Percentiles rank a stretch among this genome's conserved stretches.
Conservation (phyloP, 202 grass and related monocot genomes). For the Dendrocalamus latiflorus region DNA sequence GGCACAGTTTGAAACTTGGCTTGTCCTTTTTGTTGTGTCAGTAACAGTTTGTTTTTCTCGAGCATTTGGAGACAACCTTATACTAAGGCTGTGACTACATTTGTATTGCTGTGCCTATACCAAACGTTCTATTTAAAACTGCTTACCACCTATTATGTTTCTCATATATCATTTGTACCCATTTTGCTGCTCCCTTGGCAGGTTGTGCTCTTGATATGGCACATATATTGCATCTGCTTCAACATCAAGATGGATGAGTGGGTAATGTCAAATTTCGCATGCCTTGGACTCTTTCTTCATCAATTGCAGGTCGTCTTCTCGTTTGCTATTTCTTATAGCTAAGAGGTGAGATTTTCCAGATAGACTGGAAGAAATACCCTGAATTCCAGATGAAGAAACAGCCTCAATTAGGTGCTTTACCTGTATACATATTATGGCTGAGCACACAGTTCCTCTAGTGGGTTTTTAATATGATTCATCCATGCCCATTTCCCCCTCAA, state of each 20-base stretch:
- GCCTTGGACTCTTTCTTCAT: slow-evolving; percentile 65
- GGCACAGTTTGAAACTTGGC: not conserved
- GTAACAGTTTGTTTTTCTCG: not conserved
- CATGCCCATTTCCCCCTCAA: slow-evolving; percentile 1
- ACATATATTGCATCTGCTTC: slow-evolving; percentile 91
- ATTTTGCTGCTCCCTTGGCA: slow-evolving; percentile 24
- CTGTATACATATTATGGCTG: not conserved
- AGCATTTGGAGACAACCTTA: not conserved
- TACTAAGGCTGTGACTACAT: not conserved
- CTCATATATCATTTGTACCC: not conserved
- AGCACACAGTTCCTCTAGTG: not conserved
- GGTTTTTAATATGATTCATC: not conserved
- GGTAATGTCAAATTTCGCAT: slow-evolving; percentile 79
- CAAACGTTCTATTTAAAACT: not conserved
- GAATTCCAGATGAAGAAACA: slow-evolving; percentile 76
- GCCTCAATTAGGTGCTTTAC: slow-evolving; percentile 56
- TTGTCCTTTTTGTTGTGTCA: not conserved
- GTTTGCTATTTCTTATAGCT: slow-evolving; percentile 51
- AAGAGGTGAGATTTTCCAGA: slow-evolving; percentile 73
- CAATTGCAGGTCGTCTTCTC: slow-evolving; percentile 52
- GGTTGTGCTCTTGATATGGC: slow-evolving; percentile 87
- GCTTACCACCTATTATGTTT: not conserved
- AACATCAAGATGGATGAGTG: slow-evolving; percentile 96
- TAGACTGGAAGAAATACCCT: slow-evolving; percentile 97
- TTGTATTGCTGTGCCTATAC: slow-evolving; percentile 12